Percentiles rank a stretch among this genome's conserved stretches.
Conservation (phyloP, 1,139 yeast species). For the Kodamaea suecica region DNA sequence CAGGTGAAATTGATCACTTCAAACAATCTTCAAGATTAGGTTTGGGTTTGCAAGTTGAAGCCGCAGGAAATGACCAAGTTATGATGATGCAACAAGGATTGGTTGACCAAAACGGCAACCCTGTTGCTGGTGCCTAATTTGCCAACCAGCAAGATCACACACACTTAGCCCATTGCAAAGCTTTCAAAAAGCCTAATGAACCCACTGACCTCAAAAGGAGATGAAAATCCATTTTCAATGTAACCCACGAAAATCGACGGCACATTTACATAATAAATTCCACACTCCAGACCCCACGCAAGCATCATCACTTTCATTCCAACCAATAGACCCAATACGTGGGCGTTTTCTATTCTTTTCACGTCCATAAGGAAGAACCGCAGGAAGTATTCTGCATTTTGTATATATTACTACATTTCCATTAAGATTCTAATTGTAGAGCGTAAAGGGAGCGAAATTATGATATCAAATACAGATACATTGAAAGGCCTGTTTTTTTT, state of each 20-base stretch:
- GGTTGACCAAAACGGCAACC: conserved; percentile 77
- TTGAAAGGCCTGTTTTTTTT: too few relatives aligned
- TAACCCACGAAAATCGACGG: too few relatives aligned
- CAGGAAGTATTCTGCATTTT: background rate
- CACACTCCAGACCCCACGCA: too few relatives aligned
- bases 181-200: too few relatives aligned
- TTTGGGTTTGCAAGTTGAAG: conserved; percentile 91
- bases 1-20: conserved; percentile 87
- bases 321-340: background rate
- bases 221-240: too few relatives aligned
- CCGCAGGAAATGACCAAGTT: conserved; percentile 90
- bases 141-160: too few relatives aligned
- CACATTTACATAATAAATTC: too few relatives aligned
- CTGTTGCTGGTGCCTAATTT: conserved; percentile 66
- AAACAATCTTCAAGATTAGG: conserved; percentile 85
- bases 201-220: too few relatives aligned
- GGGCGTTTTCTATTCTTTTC: background rate
- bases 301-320: too few relatives aligned
- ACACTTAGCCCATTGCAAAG: too few relatives aligned
- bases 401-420: background rate
- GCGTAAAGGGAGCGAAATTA: background rate
- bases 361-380: background rate
- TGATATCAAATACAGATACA: background rate
- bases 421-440: background rate
- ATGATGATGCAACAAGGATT: conserved; percentile 75